Base-by-base conservation (phyloP, 2,329 filamentous ascomycete species). In the Penicillium occitanis region DNA sequence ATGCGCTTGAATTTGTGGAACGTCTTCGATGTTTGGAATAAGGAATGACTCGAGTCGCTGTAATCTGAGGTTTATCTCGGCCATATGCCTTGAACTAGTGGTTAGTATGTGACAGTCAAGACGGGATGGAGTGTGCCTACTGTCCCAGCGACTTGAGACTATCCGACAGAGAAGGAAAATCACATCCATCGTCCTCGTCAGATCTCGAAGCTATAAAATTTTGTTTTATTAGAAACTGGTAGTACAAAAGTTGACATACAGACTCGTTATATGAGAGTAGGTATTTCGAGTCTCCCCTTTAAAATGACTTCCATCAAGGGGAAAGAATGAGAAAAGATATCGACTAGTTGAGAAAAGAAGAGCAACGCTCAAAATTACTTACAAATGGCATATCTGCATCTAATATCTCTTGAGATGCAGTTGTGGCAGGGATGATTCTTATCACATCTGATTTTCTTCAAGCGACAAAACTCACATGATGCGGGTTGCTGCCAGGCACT, bases 41-140 rank as follows among this genome's bases (percentile, higher is more conserved):
- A 59, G 19, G 19, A n/a, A 59, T 11, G 57, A 6, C n/a, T 59
- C 35, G 8, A 59, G 57, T 59, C 40, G n/a, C 19, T 59, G 57
- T 40, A 59, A 22, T 59, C 35, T 35, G 22, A 13, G 33, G 3
- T 59, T 40, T 7, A 42, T 42, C 19, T 59, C 35, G 4, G 28
- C n/a, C 19, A 59, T 44, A 22, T 59, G 17, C 11, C 57, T 59
- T 44, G 33, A 5, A 33, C 40, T 13, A n/a, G 28, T 14, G n/a
- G 3, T 59, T 59, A 59, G 57, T 28, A 44, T 13, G 25, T 35
- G 28, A 55, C n/a, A 19, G 35, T 1, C 7, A 44, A 6, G 25
- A n/a, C 13, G 6, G 3, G 1, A 17, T 10, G 13, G 40, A 4
- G 6, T 25, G 25, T 25, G 25, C 30, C 10, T 35, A 19, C 51